A percentile compares a stretch with the other conserved stretches of the same genome.
Evolutionary conservation across 305 asterid genomes (phyloP).

Genomic region (Rubia occidens): DNA sequence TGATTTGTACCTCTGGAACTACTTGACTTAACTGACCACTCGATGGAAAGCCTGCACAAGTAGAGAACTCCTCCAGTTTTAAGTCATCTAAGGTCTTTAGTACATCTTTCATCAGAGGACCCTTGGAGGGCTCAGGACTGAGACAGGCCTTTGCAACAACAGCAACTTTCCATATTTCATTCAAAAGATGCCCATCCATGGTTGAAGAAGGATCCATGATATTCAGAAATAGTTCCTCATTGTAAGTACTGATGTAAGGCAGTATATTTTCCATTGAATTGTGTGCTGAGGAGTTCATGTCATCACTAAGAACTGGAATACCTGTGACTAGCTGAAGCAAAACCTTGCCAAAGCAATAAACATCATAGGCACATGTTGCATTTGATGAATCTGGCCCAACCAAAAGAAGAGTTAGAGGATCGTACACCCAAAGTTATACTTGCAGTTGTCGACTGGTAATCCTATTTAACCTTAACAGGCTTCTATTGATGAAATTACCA

Average conservation of each 20-base stretch:
- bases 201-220: slow-evolving; percentile 16
- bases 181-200: slow-evolving; percentile 12
- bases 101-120: slow-evolving; percentile 14
- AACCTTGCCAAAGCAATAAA: slow-evolving; percentile 22
- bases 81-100: slow-evolving; percentile 9
- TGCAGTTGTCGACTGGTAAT: too few relatives aligned
- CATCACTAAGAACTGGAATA: neutral
- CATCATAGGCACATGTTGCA: slow-evolving; percentile 14
- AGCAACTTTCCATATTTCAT: slow-evolving; percentile 17
- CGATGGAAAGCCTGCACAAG: neutral
- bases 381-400: slow-evolving; percentile 1
- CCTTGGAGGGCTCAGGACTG: slow-evolving; percentile 6
- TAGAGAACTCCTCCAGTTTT: neutral
- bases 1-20: neutral
- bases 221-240: neutral
- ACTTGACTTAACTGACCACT: neutral
- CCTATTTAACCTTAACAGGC: too few relatives aligned
- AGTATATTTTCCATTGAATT: slow-evolving; percentile 6
- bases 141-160: slow-evolving; percentile 22
- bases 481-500: too few relatives aligned
- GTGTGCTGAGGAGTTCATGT: neutral
- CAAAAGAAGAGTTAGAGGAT: neutral
- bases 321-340: slow-evolving; percentile 20
- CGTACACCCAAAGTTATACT: too few relatives aligned
- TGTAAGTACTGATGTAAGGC: slow-evolving; percentile 11